phyloP scores from a whole-genome alignment of 1,284 basidiomycete species.

The Fomitopsis pinicola region DNA sequence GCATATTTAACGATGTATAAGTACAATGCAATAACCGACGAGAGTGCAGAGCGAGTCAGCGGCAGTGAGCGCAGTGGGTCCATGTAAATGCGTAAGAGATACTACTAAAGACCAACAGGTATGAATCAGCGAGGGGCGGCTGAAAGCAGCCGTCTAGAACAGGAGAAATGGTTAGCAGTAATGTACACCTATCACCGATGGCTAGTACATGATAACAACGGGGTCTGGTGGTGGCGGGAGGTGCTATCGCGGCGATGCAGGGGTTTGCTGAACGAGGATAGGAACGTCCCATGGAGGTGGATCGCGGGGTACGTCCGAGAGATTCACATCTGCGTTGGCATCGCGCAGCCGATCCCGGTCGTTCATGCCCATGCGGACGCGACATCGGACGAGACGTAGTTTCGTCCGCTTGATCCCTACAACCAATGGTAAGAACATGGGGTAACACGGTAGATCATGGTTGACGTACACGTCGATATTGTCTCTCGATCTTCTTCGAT shows the following conservation, averaged over 20 bases:
- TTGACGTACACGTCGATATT: slow-evolving; percentile 72
- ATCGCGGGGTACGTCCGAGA: slow-evolving; percentile 63
- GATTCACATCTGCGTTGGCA: slow-evolving; percentile 68
- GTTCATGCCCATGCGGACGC: slow-evolving; percentile 67
- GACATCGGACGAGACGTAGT: slow-evolving; percentile 67
- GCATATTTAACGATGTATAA: not conserved
- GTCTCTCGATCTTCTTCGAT: slow-evolving; percentile 81
- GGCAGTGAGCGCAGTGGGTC: not conserved
- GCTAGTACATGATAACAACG: not conserved
- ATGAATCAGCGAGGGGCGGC: not conserved
- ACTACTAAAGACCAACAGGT: not conserved
- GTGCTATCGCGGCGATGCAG: not conserved
- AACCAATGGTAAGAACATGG: not conserved
- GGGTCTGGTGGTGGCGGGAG: not conserved
- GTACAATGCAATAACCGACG: not conserved
- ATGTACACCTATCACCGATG: not conserved
- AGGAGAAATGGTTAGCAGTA: not conserved
- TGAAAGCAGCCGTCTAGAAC: not conserved
- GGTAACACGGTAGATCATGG: not conserved
- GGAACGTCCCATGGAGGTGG: slow-evolving; percentile 68
- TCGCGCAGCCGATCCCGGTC: slow-evolving; percentile 64
- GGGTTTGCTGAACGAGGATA: not conserved
- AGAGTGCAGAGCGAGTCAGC: not conserved
- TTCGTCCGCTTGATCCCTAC: slow-evolving; percentile 82
- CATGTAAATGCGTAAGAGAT: not conserved